These are phyloP conservation scores for Thelonectria olida DNA, from an alignment of 2,329 filamentous ascomycete species.

Conservation along the genomic window DNA sequence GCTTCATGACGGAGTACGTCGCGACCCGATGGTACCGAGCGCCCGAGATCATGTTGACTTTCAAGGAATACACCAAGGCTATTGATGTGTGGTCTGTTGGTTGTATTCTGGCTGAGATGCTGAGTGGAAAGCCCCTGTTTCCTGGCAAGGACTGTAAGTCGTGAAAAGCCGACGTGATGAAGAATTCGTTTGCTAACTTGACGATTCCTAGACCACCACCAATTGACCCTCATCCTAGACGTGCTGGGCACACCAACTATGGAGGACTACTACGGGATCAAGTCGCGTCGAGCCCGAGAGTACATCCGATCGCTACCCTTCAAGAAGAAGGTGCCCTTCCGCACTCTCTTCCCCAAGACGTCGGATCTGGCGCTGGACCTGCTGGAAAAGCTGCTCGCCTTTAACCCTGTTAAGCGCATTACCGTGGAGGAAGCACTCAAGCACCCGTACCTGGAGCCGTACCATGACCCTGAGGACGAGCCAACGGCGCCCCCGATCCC, in stretches of 20 bases:
- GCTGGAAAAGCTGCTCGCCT: slow-evolving; percentile 93
- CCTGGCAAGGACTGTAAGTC: slow-evolving; percentile 97
- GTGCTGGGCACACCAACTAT: slow-evolving; percentile 98
- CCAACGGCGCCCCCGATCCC: slow-evolving; percentile 96
- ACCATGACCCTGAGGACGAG: slow-evolving; percentile 98
- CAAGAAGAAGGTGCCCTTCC: slow-evolving; percentile 99
- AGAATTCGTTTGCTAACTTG: slow-evolving; percentile 12
- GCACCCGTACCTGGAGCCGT: slow-evolving; percentile 97
- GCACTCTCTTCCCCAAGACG: slow-evolving; percentile 98
- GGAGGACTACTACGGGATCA: slow-evolving; percentile 99
- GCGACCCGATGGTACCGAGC: slow-evolving; percentile 99
- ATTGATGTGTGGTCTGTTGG: slow-evolving; percentile 99
- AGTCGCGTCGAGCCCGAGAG: slow-evolving; percentile 94
- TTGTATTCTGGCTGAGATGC: slow-evolving; percentile 97
- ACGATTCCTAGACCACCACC: slow-evolving; percentile 82
- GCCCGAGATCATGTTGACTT: slow-evolving; percentile 99
- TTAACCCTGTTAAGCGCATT: slow-evolving; percentile 99
- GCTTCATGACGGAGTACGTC: slow-evolving; percentile 99
- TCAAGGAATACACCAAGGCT: slow-evolving; percentile 99
- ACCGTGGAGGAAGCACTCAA: slow-evolving; percentile 97
- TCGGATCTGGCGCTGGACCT: slow-evolving; percentile 95
- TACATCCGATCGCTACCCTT: slow-evolving; percentile 98
- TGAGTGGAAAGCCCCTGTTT: slow-evolving; percentile 97
- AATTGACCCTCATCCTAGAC: slow-evolving; percentile 95
- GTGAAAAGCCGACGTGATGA: neutral